Conservation (phyloP, 225 moss, liverwort and hornwort species). For the Ulota crispa region DNA sequence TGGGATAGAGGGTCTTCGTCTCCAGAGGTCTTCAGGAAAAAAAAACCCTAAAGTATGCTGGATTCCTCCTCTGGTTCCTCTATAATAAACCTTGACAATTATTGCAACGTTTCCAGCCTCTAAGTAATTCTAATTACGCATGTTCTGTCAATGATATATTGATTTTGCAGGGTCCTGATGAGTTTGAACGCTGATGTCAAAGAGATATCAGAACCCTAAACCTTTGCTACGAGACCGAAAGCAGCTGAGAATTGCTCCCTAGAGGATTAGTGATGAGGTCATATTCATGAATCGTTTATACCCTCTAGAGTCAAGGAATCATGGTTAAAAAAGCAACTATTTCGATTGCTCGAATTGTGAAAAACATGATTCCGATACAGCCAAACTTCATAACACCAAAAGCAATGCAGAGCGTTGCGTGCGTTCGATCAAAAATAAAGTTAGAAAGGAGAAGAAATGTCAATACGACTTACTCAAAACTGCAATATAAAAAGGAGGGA, state of each 20-base stretch:
- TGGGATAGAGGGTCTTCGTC: background rate
- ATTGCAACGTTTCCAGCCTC: background rate
- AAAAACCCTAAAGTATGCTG: background rate
- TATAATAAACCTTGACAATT: background rate
- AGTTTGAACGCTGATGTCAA: background rate
- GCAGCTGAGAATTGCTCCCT: background rate
- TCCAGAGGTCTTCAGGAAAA: background rate
- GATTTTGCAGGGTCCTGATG: background rate
- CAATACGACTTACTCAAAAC: background rate
- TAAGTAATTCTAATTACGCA: background rate
- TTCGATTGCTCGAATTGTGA: background rate
- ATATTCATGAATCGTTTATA: background rate
- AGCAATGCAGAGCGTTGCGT: background rate
- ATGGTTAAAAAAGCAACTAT: background rate
- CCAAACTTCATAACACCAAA: background rate
- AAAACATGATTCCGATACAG: background rate
- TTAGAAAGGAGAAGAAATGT: background rate
- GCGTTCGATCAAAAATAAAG: background rate
- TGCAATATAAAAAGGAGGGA: background rate
- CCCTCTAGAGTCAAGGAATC: background rate
- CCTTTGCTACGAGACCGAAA: constrained; percentile 3
- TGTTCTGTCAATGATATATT: background rate
- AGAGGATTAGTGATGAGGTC: background rate
- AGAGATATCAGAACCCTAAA: background rate
- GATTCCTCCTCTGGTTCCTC: background rate